A percentile compares a stretch with the other conserved stretches of the same genome.
Conservation (phyloP, 1,284 basidiomycete species). For the Cryptococcus depauperatus region DNA sequence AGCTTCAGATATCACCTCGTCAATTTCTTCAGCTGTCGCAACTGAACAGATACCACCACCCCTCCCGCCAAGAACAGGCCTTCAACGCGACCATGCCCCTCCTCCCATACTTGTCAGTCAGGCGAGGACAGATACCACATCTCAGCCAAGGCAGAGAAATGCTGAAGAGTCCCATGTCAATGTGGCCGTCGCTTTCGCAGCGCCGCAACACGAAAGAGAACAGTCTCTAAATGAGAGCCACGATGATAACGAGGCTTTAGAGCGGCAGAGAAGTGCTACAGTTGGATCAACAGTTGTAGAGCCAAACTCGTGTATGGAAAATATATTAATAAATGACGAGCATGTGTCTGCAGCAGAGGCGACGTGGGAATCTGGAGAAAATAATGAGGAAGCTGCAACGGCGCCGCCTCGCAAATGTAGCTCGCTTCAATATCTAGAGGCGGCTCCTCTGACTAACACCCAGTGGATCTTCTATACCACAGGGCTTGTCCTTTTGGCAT, state of each 20-base stretch:
- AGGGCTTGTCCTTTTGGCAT: constrained; percentile 1
- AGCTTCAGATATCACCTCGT: neutral
- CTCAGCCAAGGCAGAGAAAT: neutral
- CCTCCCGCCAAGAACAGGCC: neutral
- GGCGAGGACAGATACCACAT: neutral
- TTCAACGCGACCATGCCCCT: neutral
- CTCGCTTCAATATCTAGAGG: neutral
- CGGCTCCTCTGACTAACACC: neutral
- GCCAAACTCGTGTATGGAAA: neutral
- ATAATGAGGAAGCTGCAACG: neutral
- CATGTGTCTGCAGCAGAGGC: neutral
- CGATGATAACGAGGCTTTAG: no score
- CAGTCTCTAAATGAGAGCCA: no score
- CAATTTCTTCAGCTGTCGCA: neutral
- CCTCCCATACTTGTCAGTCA: neutral
- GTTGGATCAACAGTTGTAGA: neutral
- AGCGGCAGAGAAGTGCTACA: neutral
- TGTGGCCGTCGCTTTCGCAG: constrained; percentile 22
- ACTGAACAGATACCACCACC: constrained; percentile 4
- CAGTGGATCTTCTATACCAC: neutral
- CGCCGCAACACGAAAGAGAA: no score
- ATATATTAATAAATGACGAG: neutral
- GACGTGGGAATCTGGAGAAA: neutral
- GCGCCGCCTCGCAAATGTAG: neutral
- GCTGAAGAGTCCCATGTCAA: neutral